Evolutionary conservation across 2,329 filamentous ascomycete genomes (phyloP).

Genomic region (Camillea tinctor): DNA sequence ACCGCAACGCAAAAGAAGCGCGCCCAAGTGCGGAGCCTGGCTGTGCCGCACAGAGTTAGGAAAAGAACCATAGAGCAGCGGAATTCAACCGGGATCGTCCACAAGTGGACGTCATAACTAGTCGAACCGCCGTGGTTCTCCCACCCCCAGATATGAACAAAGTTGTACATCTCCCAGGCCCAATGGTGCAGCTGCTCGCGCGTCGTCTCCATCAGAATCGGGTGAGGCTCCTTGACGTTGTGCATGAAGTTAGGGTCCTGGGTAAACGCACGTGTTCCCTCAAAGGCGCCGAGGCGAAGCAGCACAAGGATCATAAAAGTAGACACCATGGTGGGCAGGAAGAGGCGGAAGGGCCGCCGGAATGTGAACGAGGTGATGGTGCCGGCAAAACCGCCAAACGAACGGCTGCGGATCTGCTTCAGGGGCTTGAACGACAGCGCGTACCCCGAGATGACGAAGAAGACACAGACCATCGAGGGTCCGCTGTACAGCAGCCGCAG

Average conservation of each 20-base stretch:
- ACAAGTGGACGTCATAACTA: constrained; percentile 57
- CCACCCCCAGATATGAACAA: constrained; percentile 53
- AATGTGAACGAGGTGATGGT: constrained; percentile 52
- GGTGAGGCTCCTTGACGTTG: constrained; percentile 51
- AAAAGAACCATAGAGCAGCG: constrained; percentile 58
- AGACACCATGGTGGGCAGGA: constrained; percentile 49
- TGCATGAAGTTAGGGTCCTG: constrained; percentile 42
- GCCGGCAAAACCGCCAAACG: constrained; percentile 39
- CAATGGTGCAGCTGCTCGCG: constrained; percentile 46
- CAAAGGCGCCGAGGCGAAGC: constrained; percentile 46
- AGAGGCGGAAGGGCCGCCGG: constrained; percentile 51
- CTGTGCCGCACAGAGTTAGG: constrained; percentile 49
- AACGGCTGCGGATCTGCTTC: constrained; percentile 41
- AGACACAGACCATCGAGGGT: constrained; percentile 57
- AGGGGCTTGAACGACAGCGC: constrained; percentile 55
- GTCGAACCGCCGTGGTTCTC: constrained; percentile 46
- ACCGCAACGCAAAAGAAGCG: constrained; percentile 43
- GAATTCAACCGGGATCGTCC: constrained; percentile 64
- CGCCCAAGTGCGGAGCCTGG: constrained; percentile 42
- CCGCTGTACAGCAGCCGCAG: constrained; percentile 54
- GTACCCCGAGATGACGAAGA: constrained; percentile 63
- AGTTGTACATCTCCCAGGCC: constrained; percentile 47
- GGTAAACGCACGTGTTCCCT: constrained; percentile 47
- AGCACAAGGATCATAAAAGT: constrained; percentile 47
- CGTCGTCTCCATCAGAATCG: constrained; percentile 36